These are phyloP conservation scores for Cyberlindnera xishuangbannaensis DNA, from an alignment of 805 yeast genomes.

Conservation along the genomic window DNA sequence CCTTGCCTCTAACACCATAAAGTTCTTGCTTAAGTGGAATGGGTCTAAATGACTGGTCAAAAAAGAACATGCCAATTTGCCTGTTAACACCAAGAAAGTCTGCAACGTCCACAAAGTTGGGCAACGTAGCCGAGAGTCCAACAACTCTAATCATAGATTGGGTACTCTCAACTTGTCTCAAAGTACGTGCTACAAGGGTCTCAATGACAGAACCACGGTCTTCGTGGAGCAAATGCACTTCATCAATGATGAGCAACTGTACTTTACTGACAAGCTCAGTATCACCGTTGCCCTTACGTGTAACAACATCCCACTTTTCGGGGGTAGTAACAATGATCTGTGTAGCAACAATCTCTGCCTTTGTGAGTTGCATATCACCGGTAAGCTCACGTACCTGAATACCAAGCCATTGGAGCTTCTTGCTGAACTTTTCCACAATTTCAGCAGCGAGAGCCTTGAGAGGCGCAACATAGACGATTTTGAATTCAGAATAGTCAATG, in stretches of 20 bases:
- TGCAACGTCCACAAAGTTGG: slow-evolving; percentile 89
- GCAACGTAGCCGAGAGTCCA: slow-evolving; percentile 90
- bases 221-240: slow-evolving; percentile 93
- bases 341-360: slow-evolving; percentile 71
- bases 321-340: slow-evolving; percentile 93
- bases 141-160: slow-evolving; percentile 93
- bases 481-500: slow-evolving; percentile 78
- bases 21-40: slow-evolving; percentile 87
- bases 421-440: slow-evolving; percentile 83
- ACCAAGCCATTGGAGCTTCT: slow-evolving; percentile 78
- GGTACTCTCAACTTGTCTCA: slow-evolving; percentile 89
- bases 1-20: slow-evolving; percentile 80
- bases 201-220: slow-evolving; percentile 98
- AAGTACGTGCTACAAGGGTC: slow-evolving; percentile 88
- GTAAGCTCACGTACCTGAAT: slow-evolving; percentile 83
- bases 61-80: slow-evolving; percentile 87
- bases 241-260: slow-evolving; percentile 84
- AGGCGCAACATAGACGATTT: slow-evolving; percentile 90
- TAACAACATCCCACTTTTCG: slow-evolving; percentile 97
- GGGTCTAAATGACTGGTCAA: slow-evolving; percentile 90
- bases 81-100: slow-evolving; percentile 91
- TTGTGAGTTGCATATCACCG: slow-evolving; percentile 91
- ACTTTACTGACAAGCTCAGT: slow-evolving; percentile 79
- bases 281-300: slow-evolving; percentile 89
- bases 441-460: slow-evolving; percentile 94